A percentile compares a stretch with the other conserved stretches of the same genome.
phyloP scores from a whole-genome alignment of 805 yeast species.

The Candida sanyiensis region DNA sequence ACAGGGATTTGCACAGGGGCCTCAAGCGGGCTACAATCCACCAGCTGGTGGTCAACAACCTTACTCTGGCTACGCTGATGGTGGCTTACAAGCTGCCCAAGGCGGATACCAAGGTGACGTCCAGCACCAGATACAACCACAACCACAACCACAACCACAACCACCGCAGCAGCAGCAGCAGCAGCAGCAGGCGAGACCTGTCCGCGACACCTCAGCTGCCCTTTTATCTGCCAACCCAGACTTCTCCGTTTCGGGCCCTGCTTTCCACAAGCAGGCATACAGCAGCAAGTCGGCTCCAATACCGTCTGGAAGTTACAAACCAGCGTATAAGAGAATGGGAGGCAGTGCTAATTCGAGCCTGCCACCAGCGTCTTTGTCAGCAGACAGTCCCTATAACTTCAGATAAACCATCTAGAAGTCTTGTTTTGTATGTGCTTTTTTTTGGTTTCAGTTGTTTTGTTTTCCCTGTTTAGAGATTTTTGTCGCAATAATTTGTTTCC shows the following conservation, averaged over 20 bases:
- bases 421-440: neutral
- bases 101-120: too few species aligned
- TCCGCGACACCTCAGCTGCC: slow-evolving; percentile 32
- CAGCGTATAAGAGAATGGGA: slow-evolving; percentile 35
- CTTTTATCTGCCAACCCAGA: slow-evolving; percentile 46
- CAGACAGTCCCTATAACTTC: slow-evolving; percentile 41
- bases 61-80: slow-evolving; percentile 1
- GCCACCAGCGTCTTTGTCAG: slow-evolving; percentile 36
- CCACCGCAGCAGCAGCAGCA: neutral
- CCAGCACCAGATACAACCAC: neutral
- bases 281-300: slow-evolving; percentile 11
- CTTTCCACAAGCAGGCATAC: slow-evolving; percentile 11
- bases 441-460: slow-evolving; percentile 2
- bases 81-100: too few species aligned
- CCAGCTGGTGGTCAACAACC: neutral
- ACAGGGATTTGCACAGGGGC: slow-evolving; percentile 5
- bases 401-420: slow-evolving; percentile 22
- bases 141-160: neutral
- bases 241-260: slow-evolving; percentile 29
- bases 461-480: neutral
- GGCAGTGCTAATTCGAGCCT: slow-evolving; percentile 26
- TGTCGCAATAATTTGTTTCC: too few species aligned
- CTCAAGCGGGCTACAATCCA: slow-evolving; percentile 3
- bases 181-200: slow-evolving; percentile 5
- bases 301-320: slow-evolving; percentile 27